Base-by-base conservation (phyloP, 805 yeast species). In the Metschnikowia dekortorum region DNA sequence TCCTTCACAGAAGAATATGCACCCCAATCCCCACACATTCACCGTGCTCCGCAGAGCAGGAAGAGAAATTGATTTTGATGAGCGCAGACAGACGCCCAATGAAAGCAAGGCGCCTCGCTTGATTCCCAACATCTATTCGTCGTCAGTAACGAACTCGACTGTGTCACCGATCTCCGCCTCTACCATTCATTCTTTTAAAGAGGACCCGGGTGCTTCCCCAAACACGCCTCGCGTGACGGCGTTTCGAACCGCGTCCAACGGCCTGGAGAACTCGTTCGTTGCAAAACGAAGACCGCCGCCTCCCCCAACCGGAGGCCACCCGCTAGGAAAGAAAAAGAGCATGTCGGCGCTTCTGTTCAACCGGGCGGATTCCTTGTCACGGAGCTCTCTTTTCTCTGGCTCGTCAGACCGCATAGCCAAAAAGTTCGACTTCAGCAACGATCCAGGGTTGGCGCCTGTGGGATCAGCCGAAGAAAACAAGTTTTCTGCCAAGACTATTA, bases 31-130 rank as follows among this genome's bases (percentile, higher is more conserved):
- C n/a, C 46, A 35, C 26, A 71, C 89, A 0, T 88, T 89, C 62
- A 75, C 85, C 51, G 84, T 89, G 0, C 76, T 89, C 8, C 69
- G 91, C 32, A 79, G 81, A 26, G 81, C 79, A n/a, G 80, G 78
- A 11, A 72, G 78, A 33, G 96, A 87, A 59, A 88, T 88, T 53
- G 90, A 90, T 64, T 89, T 89, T 61, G 94, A 89, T 59, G 82
- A 85, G 57, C 74, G 89, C 46, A 69, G 96, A 40, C 82, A 81
- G 42, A 84, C 96, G 0, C 95, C 96, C 1, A 87, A 79, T 60
- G 82, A 71, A 16, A 62, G 69, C 16, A 69, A 69, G 44, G 67
- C 76, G 1, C 76, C 83, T 1, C 78, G 58, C 39, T 61, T 29
- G 48, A 58, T 58, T 11, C 60, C 61, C 8, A 58, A 55, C 39